Conservation (phyloP, 768 basidiomycete genomes). For the Boletellus ananiceps region DNA sequence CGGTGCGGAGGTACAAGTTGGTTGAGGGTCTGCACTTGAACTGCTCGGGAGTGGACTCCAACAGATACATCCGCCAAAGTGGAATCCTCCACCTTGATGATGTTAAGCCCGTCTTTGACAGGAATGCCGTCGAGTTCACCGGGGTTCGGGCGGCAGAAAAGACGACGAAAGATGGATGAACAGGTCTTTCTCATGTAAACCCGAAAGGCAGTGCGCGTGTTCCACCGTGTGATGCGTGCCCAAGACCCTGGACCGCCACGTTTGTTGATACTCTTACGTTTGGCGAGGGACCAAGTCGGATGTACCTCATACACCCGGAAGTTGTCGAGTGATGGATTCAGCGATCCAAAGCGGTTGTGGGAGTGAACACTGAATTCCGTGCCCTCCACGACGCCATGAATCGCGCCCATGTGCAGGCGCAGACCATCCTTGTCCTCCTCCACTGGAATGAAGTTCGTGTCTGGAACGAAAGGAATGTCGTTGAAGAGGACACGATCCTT, state of each 20-base stretch:
- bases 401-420: constrained; percentile 52
- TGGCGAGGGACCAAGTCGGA: constrained; percentile 55
- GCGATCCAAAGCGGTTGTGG: constrained; percentile 57
- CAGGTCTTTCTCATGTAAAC: constrained; percentile 48
- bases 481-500: constrained; percentile 51
- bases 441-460: constrained; percentile 45
- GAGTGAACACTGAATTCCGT: constrained; percentile 58
- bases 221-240: constrained; percentile 53
- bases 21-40: constrained; percentile 45
- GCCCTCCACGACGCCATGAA: constrained; percentile 61
- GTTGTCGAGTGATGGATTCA: constrained; percentile 49
- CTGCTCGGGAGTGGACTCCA: constrained; percentile 35
- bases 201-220: constrained; percentile 50
- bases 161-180: constrained; percentile 44
- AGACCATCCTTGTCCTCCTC: constrained; percentile 38
- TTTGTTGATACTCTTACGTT: constrained; percentile 33
- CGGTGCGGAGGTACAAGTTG: constrained; percentile 36
- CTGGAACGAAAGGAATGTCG: constrained; percentile 50
- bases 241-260: constrained; percentile 42
- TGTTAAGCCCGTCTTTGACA: constrained; percentile 38
- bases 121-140: constrained; percentile 29
- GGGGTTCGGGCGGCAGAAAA: constrained; percentile 36
- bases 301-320: constrained; percentile 51
- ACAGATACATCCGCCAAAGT: constrained; percentile 50
- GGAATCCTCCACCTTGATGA: constrained; percentile 43